Base-by-base conservation (phyloP, 2,329 filamentous ascomycete genomes). In the Meredithiella fracta region DNA sequence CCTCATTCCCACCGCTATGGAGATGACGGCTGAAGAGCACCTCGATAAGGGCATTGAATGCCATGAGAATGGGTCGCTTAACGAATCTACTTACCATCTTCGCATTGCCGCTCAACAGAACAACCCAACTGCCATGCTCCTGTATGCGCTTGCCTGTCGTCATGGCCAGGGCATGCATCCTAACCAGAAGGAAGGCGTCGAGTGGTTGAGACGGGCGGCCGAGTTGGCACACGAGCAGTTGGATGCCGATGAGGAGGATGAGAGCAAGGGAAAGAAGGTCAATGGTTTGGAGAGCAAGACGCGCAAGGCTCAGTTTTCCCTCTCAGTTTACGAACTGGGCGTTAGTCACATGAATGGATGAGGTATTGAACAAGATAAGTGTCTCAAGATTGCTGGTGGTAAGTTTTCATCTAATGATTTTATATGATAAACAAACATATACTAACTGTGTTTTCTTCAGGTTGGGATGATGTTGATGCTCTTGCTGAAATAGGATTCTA, bases 281-380 rank as follows among this genome's bases (percentile, higher is more conserved):
- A 80, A 88, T 66, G 67, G 80, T 5, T 64, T 79, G 26, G 86
- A 91, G 66, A 79, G 80, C 62, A 92, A 90, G 68, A 84, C 86
- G 4, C 83, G 89, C 60, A 88, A 89, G 64, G 90, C 90, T 9
- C 91, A 97, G 64, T 95, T 97, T 67, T 92, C 91, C 0, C 75
- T 97, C 47, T 92, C 89, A 63, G 90, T 97, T 55, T 98, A 98
- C 63, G 92, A 98, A 70, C 75, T 98, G 23, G 92, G 92, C 2
- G 89, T 96, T 25, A 94, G 88, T 65, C 91, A 97, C 66, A 89
- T 96, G 80, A 96, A 98, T 63, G 92, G 92, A 3, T 98, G 92
- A 92, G 92, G 92, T 15, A 94, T 94, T 40, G 82, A 91, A 62
- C 89, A 94, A 68, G 92, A 98, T 66, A 94, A 92, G 67, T 71